Conservation (phyloP, 2,329 filamentous ascomycete species). For the Plenodomus lindquistii region DNA sequence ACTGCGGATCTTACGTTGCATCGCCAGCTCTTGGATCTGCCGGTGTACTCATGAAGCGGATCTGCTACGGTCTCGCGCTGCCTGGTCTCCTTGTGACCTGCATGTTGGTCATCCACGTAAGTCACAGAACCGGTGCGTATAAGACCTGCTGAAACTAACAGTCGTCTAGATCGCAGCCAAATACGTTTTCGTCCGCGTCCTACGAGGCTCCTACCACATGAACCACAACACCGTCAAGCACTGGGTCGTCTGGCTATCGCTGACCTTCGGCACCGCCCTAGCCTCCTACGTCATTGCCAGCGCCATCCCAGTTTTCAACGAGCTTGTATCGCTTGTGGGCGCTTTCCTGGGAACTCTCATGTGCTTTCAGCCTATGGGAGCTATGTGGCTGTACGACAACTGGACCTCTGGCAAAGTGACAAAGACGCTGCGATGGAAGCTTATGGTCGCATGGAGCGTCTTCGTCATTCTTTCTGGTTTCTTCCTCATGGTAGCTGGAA, state of each 20-base stretch:
- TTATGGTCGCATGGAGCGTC: slow-evolving; percentile 26
- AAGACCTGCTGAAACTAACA: neutral
- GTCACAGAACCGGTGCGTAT: neutral
- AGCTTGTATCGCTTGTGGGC: slow-evolving; percentile 30
- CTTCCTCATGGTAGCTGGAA: slow-evolving; percentile 30
- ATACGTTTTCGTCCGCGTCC: slow-evolving; percentile 65
- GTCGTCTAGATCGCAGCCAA: slow-evolving; percentile 24
- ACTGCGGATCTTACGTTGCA: slow-evolving; percentile 61
- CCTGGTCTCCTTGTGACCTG: slow-evolving; percentile 47
- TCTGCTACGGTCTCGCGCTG: slow-evolving; percentile 68
- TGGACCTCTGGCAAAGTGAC: slow-evolving; percentile 16
- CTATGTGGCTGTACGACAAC: slow-evolving; percentile 36
- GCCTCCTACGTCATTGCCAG: slow-evolving; percentile 29
- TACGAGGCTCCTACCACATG: slow-evolving; percentile 70
- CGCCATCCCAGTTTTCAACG: slow-evolving; percentile 33
- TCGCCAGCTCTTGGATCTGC: slow-evolving; percentile 68
- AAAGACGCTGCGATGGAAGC: slow-evolving; percentile 17
- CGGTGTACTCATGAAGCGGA: slow-evolving; percentile 57
- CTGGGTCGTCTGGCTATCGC: slow-evolving; percentile 31
- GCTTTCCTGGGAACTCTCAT: slow-evolving; percentile 32
- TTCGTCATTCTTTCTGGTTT: slow-evolving; percentile 28
- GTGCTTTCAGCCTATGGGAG: slow-evolving; percentile 32
- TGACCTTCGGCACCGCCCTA: slow-evolving; percentile 20
- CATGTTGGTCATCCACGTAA: slow-evolving; percentile 27
- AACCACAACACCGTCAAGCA: slow-evolving; percentile 26